Evolutionary conservation across 441 rosid species (phyloP).

Genomic region (Arabidopsis lyrata): DNA sequence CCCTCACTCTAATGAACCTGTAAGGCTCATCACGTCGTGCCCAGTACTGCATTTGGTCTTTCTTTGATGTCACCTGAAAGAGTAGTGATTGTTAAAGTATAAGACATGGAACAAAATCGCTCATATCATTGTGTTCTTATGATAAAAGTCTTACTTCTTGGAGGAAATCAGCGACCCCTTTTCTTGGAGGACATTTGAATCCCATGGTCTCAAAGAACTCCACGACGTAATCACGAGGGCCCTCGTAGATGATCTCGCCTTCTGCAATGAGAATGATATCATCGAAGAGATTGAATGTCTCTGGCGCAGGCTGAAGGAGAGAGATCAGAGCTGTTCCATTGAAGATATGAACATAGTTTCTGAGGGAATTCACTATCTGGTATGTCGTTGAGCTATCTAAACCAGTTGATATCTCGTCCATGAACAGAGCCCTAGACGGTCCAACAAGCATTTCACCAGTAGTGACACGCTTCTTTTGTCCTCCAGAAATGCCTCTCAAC

Average conservation of each 20-base stretch:
- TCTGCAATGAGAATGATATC: slow-evolving; percentile 86
- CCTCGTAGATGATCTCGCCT: slow-evolving; percentile 80
- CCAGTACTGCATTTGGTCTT: slow-evolving; percentile 94
- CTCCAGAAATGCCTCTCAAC: slow-evolving; percentile 92
- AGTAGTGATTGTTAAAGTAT: not conserved
- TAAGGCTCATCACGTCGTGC: slow-evolving; percentile 60
- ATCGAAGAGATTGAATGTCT: slow-evolving; percentile 86
- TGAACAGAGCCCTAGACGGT: slow-evolving; percentile 75
- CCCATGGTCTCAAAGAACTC: slow-evolving; percentile 84
- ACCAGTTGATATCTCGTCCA: slow-evolving; percentile 97
- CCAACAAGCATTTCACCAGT: slow-evolving; percentile 95
- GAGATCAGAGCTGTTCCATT: slow-evolving; percentile 74
- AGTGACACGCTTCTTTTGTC: slow-evolving; percentile 89
- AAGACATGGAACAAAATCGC: slow-evolving; percentile 1
- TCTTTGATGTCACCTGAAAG: slow-evolving; percentile 88
- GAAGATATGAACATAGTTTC: slow-evolving; percentile 73
- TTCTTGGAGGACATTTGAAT: slow-evolving; percentile 85
- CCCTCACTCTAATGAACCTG: slow-evolving; percentile 62
- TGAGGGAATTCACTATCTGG: slow-evolving; percentile 79
- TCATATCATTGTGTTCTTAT: slow-evolving; percentile 6
- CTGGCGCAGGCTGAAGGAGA: slow-evolving; percentile 92
- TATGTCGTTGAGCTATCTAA: slow-evolving; percentile 90
- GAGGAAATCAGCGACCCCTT: slow-evolving; percentile 88
- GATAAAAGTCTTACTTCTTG: slow-evolving; percentile 57
- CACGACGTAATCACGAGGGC: slow-evolving; percentile 76